A percentile compares a stretch with the other conserved stretches of the same genome.
Conservation (phyloP, 495 filamentous ascomycete genomes). For the Penicillium maclennaniae region DNA sequence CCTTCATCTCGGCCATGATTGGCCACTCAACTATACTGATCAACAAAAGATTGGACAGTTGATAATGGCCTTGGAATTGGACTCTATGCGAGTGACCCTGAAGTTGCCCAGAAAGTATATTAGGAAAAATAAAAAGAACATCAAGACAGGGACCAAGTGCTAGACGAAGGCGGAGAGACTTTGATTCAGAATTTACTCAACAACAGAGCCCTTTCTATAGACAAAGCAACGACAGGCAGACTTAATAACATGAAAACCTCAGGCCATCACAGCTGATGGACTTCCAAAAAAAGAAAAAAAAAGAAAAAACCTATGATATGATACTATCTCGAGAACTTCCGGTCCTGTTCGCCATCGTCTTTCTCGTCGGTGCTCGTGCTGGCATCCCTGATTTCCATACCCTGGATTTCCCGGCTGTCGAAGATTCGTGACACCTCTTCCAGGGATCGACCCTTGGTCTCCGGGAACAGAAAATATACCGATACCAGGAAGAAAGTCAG, state of each 20-base stretch:
- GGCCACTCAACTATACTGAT: neutral
- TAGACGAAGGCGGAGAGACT: neutral
- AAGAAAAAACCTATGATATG: neutral
- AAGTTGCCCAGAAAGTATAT: no score
- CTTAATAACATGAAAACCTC: neutral
- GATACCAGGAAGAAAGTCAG: conserved; percentile 51
- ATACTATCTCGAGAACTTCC: neutral
- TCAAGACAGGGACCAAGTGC: neutral
- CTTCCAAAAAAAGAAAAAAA: no score
- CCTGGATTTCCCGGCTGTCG: conserved; percentile 26
- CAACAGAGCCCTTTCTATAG: neutral
- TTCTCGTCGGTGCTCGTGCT: neutral
- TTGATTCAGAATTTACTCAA: neutral
- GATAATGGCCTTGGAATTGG: no score
- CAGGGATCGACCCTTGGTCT: conserved; percentile 62
- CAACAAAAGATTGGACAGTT: no score
- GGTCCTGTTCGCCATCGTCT: neutral
- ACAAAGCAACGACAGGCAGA: neutral
- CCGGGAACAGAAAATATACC: conserved; percentile 64
- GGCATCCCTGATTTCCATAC: neutral
- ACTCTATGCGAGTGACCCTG: no score
- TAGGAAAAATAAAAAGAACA: no score
- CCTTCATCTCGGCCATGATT: neutral
- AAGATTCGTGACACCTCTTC: conserved; percentile 63
- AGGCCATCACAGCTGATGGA: neutral